These are phyloP conservation scores for Pseudopyricularia javanii DNA, from an alignment of 2,329 filamentous ascomycete species.

Conservation along the genomic window DNA sequence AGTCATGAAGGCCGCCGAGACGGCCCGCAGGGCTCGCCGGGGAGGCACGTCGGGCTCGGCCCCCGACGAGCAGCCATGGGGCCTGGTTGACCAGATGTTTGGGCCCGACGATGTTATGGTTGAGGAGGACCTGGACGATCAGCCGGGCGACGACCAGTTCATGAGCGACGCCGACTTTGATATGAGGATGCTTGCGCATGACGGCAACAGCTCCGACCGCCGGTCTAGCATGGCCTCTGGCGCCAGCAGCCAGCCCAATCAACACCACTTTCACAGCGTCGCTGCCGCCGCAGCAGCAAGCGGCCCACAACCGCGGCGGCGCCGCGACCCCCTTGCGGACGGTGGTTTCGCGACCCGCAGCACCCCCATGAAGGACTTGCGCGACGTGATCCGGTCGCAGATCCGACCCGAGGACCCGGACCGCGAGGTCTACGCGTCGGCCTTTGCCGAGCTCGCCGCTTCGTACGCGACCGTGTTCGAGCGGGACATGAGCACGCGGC, in stretches of 20 bases:
- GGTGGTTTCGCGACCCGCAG: constrained; percentile 1
- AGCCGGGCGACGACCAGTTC: not conserved
- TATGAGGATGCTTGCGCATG: not conserved
- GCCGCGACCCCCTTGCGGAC: not conserved
- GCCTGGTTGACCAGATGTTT: constrained; percentile 3
- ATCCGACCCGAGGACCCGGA: not conserved
- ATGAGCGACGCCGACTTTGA: not conserved
- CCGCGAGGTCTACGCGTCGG: constrained; percentile 1
- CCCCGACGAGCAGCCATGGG: not conserved
- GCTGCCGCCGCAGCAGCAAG: not conserved
- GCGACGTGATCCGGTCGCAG: constrained; percentile 1
- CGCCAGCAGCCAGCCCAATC: not conserved
- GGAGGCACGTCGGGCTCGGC: not conserved
- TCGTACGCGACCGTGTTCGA: constrained; percentile 2
- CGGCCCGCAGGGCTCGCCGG: not conserved
- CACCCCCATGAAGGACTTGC: constrained; percentile 2
- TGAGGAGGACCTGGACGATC: not conserved
- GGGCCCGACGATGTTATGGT: not conserved
- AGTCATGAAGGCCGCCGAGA: constrained; percentile 1
- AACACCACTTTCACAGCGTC: not conserved
- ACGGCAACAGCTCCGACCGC: not conserved
- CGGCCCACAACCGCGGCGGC: not conserved
- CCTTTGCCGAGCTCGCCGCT: constrained; percentile 1
- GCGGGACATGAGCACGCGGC: constrained; percentile 2
- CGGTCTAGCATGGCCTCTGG: not conserved